These are phyloP conservation scores for Maudiozyma humilis DNA, from an alignment of 1,139 yeast species.

Conservation along the genomic window DNA sequence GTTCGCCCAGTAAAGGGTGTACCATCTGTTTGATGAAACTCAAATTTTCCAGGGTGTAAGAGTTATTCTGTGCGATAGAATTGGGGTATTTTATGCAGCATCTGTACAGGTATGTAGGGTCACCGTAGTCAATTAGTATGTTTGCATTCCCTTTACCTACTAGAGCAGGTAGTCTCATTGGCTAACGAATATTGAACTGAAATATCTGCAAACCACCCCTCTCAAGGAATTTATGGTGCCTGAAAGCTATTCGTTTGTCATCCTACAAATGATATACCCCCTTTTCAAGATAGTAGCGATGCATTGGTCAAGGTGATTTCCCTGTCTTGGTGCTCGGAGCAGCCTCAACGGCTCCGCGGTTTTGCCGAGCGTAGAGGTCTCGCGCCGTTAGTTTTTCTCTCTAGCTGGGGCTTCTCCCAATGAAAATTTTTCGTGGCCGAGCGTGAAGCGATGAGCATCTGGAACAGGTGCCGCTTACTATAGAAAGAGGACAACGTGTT, in stretches of 20 bases:
- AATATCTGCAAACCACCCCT: not conserved
- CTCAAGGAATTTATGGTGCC: no score
- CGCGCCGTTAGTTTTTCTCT: no score
- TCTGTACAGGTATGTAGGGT: constrained; percentile 17
- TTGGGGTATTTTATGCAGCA: constrained; percentile 18
- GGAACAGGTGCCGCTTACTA: no score
- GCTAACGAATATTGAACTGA: not conserved
- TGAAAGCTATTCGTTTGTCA: no score
- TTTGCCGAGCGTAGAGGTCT: no score
- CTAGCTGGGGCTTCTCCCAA: no score
- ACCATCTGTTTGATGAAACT: constrained; percentile 13
- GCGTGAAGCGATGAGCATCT: not conserved
- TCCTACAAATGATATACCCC: no score
- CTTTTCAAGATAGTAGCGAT: no score
- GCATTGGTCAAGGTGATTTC: no score
- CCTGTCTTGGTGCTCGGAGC: no score
- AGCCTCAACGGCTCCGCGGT: no score
- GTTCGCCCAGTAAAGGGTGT: constrained; percentile 13
- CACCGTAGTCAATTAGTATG: constrained; percentile 12
- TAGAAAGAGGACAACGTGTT: no score
- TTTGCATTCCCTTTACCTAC: constrained; percentile 8
- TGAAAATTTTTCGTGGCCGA: not conserved
- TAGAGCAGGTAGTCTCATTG: not conserved
- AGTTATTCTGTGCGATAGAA: constrained; percentile 18
- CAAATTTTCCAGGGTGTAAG: constrained; percentile 17